Conservation (phyloP, 805 yeast species). For the Saccharomycopsis synnaedendra region DNA sequence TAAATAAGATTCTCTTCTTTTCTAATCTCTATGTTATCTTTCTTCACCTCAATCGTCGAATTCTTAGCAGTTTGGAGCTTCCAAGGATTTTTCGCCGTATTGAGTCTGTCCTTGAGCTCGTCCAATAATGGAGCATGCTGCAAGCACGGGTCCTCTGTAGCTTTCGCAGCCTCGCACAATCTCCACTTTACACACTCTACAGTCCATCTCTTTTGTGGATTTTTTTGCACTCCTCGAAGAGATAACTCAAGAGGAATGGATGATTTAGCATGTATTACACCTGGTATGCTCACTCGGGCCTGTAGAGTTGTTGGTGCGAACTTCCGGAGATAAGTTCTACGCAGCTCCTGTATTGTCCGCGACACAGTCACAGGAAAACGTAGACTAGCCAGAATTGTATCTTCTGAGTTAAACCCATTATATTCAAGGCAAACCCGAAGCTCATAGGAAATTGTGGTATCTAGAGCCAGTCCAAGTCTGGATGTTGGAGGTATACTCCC, state of each 20-base stretch:
- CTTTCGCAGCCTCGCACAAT: conserved; percentile 1
- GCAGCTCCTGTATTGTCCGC: neutral
- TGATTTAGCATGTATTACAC: neutral
- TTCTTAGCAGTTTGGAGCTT: conserved; percentile 1
- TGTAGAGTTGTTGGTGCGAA: conserved; percentile 4
- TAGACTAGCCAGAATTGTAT: neutral
- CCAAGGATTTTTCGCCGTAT: conserved; percentile 1
- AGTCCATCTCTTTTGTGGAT: conserved; percentile 1
- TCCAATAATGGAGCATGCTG: neutral
- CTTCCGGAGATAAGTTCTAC: neutral
- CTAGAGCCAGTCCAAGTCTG: neutral
- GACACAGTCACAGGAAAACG: conserved; percentile 2
- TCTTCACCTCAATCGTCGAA: conserved; percentile 4
- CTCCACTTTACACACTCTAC: neutral
- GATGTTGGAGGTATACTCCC: conserved; percentile 6
- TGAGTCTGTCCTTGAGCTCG: conserved; percentile 4
- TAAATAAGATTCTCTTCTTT: neutral
- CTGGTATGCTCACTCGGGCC: neutral
- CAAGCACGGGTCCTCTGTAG: conserved; percentile 5
- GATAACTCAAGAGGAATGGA: conserved; percentile 1
- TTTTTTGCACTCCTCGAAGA: neutral
- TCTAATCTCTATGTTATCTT: neutral
- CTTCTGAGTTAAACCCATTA: neutral
- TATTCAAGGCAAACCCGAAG: neutral
- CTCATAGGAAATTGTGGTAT: conserved; percentile 2